Base-by-base conservation (phyloP, 2,329 filamentous ascomycete genomes). In the Niveomyces coronatus region DNA sequence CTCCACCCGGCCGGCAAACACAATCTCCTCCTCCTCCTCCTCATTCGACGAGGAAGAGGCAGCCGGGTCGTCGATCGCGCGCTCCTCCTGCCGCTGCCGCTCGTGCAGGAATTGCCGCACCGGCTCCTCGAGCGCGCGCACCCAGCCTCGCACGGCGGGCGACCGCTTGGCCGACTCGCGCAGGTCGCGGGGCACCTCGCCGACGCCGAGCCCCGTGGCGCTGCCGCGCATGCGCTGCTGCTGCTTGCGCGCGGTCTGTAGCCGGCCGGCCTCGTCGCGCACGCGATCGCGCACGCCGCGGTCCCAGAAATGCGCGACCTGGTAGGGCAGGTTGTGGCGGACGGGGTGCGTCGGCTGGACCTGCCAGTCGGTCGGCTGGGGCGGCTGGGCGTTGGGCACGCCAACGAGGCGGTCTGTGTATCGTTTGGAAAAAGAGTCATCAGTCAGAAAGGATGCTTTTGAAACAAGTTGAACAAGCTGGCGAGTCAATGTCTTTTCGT, bases 251-350 rank as follows among this genome's bases (percentile, higher is more conserved):
- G 54, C 58, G 42, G 49, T 57, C 52, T 51, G 64, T 40, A 53
- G 60, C 10, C 52, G 57, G 9, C 59, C 53, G 18, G 57, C 62
- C 52, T 65, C 64, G 16, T 65, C 61, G 43, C 73, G 68, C 43
- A 67, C 67, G 45, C 63, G 67, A 48, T 73, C 59, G 17, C 68
- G 67, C 33, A 66, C 52, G 38, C 66, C 60, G 39, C 56, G 56
- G 50, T 94, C 87, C 86, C 87, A 94, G 45, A 86, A 74, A 13
- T 82, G 76, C 3, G 89, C 89, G 39, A 95, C 70, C 53, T 89
- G 87, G 65, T 96, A 96, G 0, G 88, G 91, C 13, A 95, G 78
- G 42, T 73, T 65, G 42, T 73, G 65, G 51, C 82, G 79, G 35
- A 85, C 73, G 4, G 79, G 80, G 58, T 95, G 76, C 11, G 88